A percentile compares a stretch with the other conserved stretches of the same genome.
These are phyloP conservation scores for Saccharomycopsis crataegensis DNA, from an alignment of 1,139 yeast species.

Conservation along the genomic window DNA sequence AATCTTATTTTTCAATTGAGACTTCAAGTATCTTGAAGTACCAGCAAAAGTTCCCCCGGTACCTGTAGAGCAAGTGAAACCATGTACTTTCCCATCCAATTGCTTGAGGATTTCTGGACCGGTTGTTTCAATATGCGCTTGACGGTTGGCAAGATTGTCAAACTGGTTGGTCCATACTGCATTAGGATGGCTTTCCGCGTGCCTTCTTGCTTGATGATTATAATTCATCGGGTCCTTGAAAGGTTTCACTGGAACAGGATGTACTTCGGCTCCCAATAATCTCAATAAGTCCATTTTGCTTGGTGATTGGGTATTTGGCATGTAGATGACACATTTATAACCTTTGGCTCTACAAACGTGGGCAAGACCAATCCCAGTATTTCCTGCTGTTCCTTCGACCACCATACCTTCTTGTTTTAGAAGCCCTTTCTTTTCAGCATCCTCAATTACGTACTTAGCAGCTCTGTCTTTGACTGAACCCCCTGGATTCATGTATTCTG, in stretches of 20 bases:
- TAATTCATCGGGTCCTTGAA: constrained; percentile 73
- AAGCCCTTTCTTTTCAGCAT: constrained; percentile 68
- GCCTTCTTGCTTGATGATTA: constrained; percentile 78
- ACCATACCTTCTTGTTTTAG: constrained; percentile 58
- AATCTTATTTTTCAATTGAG: constrained; percentile 48
- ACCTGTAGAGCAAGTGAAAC: constrained; percentile 84
- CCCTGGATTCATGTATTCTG: constrained; percentile 92
- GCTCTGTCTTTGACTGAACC: constrained; percentile 93
- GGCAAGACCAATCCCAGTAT: constrained; percentile 87
- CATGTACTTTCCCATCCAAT: constrained; percentile 70
- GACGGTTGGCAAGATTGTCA: constrained; percentile 80
- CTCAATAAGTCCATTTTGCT: constrained; percentile 66
- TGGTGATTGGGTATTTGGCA: constrained; percentile 85
- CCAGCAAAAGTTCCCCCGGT: constrained; percentile 93
- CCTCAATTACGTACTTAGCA: constrained; percentile 67
- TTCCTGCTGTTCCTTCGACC: constrained; percentile 69
- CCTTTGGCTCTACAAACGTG: constrained; percentile 82
- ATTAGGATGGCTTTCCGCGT: constrained; percentile 64
- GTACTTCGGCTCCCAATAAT: constrained; percentile 74
- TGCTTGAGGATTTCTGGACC: constrained; percentile 96
- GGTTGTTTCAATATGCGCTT: constrained; percentile 84
- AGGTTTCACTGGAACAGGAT: constrained; percentile 89
- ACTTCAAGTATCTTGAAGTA: constrained; percentile 64
- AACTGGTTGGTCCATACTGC: constrained; percentile 93
- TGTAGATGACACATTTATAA: constrained; percentile 75